Evolutionary conservation across 306 rosid species (phyloP), one percentile per base, ranked within the genome.

Genomic region (Arachis stenosperma): DNA sequence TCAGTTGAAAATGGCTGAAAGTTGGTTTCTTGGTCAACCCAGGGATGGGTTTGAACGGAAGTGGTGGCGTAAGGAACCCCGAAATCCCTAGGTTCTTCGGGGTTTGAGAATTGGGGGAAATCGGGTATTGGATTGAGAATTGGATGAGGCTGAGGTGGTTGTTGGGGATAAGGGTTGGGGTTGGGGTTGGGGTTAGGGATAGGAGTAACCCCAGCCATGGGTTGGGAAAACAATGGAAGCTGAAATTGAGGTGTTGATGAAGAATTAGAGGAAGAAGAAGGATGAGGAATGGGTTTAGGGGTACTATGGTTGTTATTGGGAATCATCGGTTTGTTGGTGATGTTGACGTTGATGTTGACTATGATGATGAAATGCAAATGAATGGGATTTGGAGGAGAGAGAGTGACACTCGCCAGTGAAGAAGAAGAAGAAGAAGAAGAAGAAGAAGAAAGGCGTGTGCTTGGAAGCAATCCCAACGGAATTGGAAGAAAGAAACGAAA

Each of bases 1-100:
- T 46, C 22, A 47, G 56, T 13, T 9, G 41, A 75, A 6, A 57
- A 22, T 62, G 59, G 58, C 67, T 65, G 9, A 42, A 56, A 11
- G 36, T 17, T 17, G 29, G 57, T 57, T 57, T 9, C n/a, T 10
- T 27, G 40, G 62, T 57, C 13, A 57, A 9, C 40, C 41, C 62
- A 22, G 61, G 8, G 61, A 54, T 30, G 57, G 57, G 37, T 33
- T 33, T 33, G 0, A 7, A 14, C 2, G 57, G 46, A 8, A 6
- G 9, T n/a, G 22, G 57, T 2, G 57, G 2, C 37, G 37, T 52
- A 5, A 22, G 54, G 52, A 42, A 8, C n/a, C 3, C 1, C 5
- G 15, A 13, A 50, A 50, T 53, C 58, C 27, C 58, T n/a, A 53
- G 58, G 6, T 14, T 50, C 15, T n/a, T 6, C 5, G 15, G 17